Evolutionary conservation across 768 basidiomycete species (phyloP), one percentile per base, ranked within the genome.

Genomic region (Psilocybe subaeruginosa): DNA sequence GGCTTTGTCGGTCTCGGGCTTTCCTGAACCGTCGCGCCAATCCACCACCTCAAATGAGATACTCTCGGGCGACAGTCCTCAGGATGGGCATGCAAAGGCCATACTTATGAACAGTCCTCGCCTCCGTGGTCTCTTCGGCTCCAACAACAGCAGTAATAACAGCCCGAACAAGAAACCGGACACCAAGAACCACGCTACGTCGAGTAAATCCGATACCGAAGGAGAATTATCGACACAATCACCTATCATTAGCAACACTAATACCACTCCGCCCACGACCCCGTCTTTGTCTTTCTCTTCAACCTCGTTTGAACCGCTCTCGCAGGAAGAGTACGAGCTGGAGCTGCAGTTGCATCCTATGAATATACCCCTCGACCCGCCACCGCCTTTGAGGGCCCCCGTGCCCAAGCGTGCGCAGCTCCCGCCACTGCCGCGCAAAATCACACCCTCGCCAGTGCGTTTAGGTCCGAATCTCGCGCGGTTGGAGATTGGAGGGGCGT

Each of bases 1-100:
- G 74, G 72, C 71, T 19, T 61, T 77, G 56, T 76, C 76, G 4
- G 76, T 77, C 31, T 77, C 76, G 35, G 74, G 70, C 6, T 77
- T 77, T 66, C 76, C 76, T 60, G 73, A 77, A 64, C 70, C 69
- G 6, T 66, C 67, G 63, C 73, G 72, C 54, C 70, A 71, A n/a
- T 47, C 67, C 19, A 59, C 54, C n/a, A 19, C 51, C 30, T 49
- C 64, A 29, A 64, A 55, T 29, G 66, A 67, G 52, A 58, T 61
- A 6, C 62, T 67, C 60, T 48, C 59, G 7, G 55, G 50, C 33
- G 64, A 61, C 23, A 47, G 56, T 31, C 50, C 33, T 7, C 60
- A 66, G 19, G 66, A 69, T 41, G 59, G 59, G 1, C 56, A 49
- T 33, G 48, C 27, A 31, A 64, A 60, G 58, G 50, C 64, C 8